Percentiles rank a stretch among this genome's conserved stretches.
Conservation (phyloP, 2,329 filamentous ascomycete species). For the Fusarium subglutinans region DNA sequence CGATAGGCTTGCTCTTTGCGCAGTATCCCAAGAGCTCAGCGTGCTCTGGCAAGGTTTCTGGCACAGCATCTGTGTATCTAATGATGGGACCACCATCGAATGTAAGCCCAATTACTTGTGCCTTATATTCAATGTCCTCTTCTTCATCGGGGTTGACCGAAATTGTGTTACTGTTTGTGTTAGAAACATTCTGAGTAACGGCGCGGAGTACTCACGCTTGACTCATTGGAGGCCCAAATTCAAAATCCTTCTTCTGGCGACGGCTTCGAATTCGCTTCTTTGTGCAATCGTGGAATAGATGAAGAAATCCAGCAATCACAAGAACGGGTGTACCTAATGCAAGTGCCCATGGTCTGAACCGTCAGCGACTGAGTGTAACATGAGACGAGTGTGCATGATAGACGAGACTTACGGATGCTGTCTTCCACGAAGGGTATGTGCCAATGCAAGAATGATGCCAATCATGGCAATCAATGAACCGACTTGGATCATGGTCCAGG, state of each 20-base stretch:
- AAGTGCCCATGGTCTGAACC: slow-evolving; percentile 63
- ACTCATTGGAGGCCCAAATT: slow-evolving; percentile 51
- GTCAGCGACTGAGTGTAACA: neutral
- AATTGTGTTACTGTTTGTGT: slow-evolving; percentile 49
- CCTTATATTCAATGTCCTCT: slow-evolving; percentile 45
- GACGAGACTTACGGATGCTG: slow-evolving; percentile 59
- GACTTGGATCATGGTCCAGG: slow-evolving; percentile 68
- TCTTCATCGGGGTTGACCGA: slow-evolving; percentile 47
- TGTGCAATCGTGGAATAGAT: slow-evolving; percentile 56
- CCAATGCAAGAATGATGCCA: slow-evolving; percentile 64
- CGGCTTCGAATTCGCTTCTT: slow-evolving; percentile 49
- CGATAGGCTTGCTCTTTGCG: slow-evolving; percentile 48
- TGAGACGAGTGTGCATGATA: neutral
- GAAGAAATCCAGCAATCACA: slow-evolving; percentile 64
- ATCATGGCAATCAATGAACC: slow-evolving; percentile 67
- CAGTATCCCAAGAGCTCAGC: slow-evolving; percentile 51
- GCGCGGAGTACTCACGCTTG: slow-evolving; percentile 50
- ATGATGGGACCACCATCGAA: slow-evolving; percentile 58
- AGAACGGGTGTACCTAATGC: slow-evolving; percentile 68
- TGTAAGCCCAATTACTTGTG: slow-evolving; percentile 56
- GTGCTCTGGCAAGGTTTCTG: slow-evolving; percentile 44
- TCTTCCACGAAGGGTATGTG: slow-evolving; percentile 59
- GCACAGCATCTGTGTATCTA: slow-evolving; percentile 51
- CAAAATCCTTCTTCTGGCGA: slow-evolving; percentile 35
- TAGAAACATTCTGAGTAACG: neutral